phyloP scores from a whole-genome alignment of 2,329 filamentous ascomycete genomes.

The Pseudopithomyces maydicus region DNA sequence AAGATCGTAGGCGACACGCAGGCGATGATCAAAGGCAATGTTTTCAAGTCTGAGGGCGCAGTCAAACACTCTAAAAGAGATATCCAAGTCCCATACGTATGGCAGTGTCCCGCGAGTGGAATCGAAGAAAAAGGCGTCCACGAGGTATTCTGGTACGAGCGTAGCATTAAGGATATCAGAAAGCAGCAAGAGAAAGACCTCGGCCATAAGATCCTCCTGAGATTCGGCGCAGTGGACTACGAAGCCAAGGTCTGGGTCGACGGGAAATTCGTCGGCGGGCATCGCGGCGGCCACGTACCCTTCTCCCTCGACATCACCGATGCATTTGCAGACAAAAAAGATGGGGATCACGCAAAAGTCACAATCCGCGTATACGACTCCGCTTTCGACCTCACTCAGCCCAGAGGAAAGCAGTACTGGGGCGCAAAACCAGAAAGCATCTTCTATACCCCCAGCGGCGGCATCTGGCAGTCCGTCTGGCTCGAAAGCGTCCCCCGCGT shows the following conservation, averaged over 20 bases:
- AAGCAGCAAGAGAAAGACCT: constrained; percentile 46
- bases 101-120: constrained; percentile 67
- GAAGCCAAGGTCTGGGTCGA: constrained; percentile 63
- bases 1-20: constrained; percentile 58
- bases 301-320: constrained; percentile 64
- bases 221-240: constrained; percentile 68
- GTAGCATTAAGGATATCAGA: constrained; percentile 56
- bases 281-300: constrained; percentile 65
- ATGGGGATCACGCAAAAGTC: constrained; percentile 38
- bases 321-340: constrained; percentile 25
- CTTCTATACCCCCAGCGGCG: constrained; percentile 63
- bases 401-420: constrained; percentile 72
- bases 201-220: constrained; percentile 53
- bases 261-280: constrained; percentile 58
- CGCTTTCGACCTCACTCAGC: constrained; percentile 67
- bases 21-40: constrained; percentile 54
- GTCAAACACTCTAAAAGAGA: constrained; percentile 52
- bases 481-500: constrained; percentile 60
- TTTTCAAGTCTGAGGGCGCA: constrained; percentile 37
- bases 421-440: constrained; percentile 64
- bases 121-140: constrained; percentile 66
- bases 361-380: constrained; percentile 67
- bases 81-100: constrained; percentile 69
- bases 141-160: constrained; percentile 71
- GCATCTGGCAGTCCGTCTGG: constrained; percentile 65